Percentiles rank a stretch among this genome's conserved stretches.
Conservation (phyloP, 1,284 basidiomycete species). For the Phaffia rhodozyma region DNA sequence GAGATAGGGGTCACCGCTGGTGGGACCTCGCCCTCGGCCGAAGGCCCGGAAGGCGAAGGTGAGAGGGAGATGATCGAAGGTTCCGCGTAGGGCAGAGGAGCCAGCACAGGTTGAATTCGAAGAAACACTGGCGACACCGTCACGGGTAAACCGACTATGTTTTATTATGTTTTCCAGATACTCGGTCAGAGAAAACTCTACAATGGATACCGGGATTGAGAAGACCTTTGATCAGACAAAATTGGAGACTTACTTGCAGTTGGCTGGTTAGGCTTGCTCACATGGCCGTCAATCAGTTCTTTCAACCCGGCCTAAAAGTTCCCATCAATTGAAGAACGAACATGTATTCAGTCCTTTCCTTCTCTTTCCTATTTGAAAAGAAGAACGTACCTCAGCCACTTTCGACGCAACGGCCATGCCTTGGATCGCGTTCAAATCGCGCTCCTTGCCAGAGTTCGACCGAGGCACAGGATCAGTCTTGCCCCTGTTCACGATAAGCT, state of each 20-base stretch:
- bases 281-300: slow-evolving; percentile 55
- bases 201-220: no score
- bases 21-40: not conserved
- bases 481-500: slow-evolving; percentile 77
- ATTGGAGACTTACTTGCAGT: not conserved
- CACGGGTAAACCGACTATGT: slow-evolving; percentile 44
- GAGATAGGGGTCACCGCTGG: slow-evolving; percentile 18
- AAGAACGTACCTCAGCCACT: slow-evolving; percentile 52
- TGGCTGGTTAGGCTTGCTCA: slow-evolving; percentile 19
- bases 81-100: slow-evolving; percentile 41
- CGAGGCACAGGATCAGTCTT: slow-evolving; percentile 45
- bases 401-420: slow-evolving; percentile 72
- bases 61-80: slow-evolving; percentile 19
- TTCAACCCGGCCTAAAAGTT: slow-evolving; percentile 57
- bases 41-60: slow-evolving; percentile 23
- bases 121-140: slow-evolving; percentile 85
- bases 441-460: slow-evolving; percentile 32
- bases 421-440: slow-evolving; percentile 71
- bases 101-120: slow-evolving; percentile 77
- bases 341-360: not conserved
- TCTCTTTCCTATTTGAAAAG: not conserved
- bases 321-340: not conserved
- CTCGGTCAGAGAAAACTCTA: no score
- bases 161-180: no score
- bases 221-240: not conserved